A percentile compares a stretch with the other conserved stretches of the same genome.
These are phyloP conservation scores for Cymbidium sinense DNA, from an alignment of 106 monocot genomes.

Conservation along the genomic window DNA sequence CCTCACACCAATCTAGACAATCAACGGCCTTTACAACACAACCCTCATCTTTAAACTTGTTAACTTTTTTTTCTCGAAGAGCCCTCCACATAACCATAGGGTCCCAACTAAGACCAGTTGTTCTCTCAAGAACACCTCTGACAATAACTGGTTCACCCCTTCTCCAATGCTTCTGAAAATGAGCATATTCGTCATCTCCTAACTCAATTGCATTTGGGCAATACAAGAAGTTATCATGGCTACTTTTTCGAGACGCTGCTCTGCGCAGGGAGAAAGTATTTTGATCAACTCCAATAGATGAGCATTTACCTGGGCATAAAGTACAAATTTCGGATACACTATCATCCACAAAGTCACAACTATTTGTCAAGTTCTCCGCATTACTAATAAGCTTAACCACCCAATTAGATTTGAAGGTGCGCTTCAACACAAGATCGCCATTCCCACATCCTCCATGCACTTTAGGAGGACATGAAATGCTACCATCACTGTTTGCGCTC, in stretches of 20 bases:
- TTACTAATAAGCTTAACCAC: slow-evolving; percentile 24
- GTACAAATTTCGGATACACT: slow-evolving; percentile 11
- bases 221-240: slow-evolving; percentile 28
- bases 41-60: slow-evolving; percentile 26
- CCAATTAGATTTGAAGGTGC: slow-evolving; percentile 28
- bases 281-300: slow-evolving; percentile 2
- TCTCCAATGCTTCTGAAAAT: slow-evolving; percentile 33
- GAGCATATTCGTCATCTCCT: slow-evolving; percentile 19
- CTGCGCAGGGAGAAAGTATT: slow-evolving; percentile 5
- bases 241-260: slow-evolving; percentile 19
- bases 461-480: slow-evolving; percentile 33
- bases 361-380: slow-evolving; percentile 21
- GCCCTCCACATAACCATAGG: slow-evolving; percentile 43
- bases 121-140: slow-evolving; percentile 29
- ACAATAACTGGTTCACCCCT: slow-evolving; percentile 37
- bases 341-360: slow-evolving; percentile 7
- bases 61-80: slow-evolving; percentile 22
- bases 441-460: slow-evolving; percentile 29
- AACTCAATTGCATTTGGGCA: slow-evolving; percentile 21
- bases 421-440: slow-evolving; percentile 19
- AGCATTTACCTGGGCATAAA: slow-evolving; percentile 4
- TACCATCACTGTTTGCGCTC: slow-evolving; percentile 24
- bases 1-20: slow-evolving; percentile 49
- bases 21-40: slow-evolving; percentile 36
- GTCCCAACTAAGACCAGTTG: slow-evolving; percentile 38